Conservation (phyloP, 192 early-diverging fungal genomes). For the Rhizophagus sp. region DNA sequence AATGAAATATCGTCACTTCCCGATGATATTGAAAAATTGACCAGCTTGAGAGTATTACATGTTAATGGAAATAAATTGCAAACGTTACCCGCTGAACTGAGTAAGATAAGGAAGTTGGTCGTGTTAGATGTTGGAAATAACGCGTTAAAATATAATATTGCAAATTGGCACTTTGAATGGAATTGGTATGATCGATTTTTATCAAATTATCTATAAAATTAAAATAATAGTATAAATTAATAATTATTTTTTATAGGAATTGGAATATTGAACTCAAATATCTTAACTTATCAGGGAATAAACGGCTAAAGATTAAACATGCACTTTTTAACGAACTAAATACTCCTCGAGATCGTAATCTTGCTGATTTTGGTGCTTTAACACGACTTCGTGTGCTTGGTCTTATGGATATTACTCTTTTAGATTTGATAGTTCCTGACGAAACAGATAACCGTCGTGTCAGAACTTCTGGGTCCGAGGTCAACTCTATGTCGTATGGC, state of each 20-base stretch:
- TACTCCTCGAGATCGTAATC: slow-evolving; percentile 48
- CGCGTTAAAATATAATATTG: slow-evolving; percentile 87
- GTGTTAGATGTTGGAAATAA: slow-evolving; percentile 89
- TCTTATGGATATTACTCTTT: slow-evolving; percentile 87
- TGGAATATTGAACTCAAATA: slow-evolving; percentile 90
- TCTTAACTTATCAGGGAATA: slow-evolving; percentile 89
- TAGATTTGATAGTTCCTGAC: slow-evolving; percentile 76
- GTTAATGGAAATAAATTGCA: slow-evolving; percentile 90
- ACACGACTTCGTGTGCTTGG: slow-evolving; percentile 79
- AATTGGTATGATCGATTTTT: slow-evolving; percentile 65
- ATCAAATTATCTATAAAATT: neutral
- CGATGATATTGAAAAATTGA: slow-evolving; percentile 78
- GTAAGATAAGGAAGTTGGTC: slow-evolving; percentile 75
- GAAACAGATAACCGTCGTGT: slow-evolving; percentile 80
- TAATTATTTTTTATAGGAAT: slow-evolving; percentile 49
- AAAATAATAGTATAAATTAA: no score
- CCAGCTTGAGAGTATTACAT: slow-evolving; percentile 69
- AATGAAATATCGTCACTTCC: slow-evolving; percentile 83
- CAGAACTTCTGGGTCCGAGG: slow-evolving; percentile 78
- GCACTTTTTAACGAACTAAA: slow-evolving; percentile 48
- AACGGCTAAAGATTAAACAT: slow-evolving; percentile 83
- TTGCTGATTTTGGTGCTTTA: slow-evolving; percentile 77
- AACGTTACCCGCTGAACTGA: slow-evolving; percentile 88
- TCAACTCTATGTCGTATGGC: slow-evolving; percentile 83
- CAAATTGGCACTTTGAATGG: slow-evolving; percentile 96